Evolutionary conservation across 2,329 filamentous ascomycete genomes (phyloP), one percentile per base, ranked within the genome.

Genomic region (Incumbomyces delicatus): DNA sequence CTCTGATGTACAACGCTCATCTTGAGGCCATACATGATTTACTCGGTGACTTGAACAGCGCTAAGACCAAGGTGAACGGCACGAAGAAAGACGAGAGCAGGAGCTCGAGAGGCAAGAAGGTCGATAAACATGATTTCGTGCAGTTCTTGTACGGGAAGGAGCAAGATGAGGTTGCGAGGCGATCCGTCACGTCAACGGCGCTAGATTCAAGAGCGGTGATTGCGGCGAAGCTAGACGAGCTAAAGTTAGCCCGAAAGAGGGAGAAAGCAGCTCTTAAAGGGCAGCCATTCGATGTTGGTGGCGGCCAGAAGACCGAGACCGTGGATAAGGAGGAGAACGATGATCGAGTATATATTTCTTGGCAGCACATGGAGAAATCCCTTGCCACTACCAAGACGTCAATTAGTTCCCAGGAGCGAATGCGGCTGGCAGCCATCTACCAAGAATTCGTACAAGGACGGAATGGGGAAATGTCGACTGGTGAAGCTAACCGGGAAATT

Each of bases 21-120:
- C 76, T 98, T 5, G 90, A 96, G 68, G 92, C 92, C 22, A 95
- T 98, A 53, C 92, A 98, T 61, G 89, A 95, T 56, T 81, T 94
- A 2, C 76, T 98, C 0, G 83, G 80, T 45, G 78, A 82, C 58
- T 14, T 45, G 17, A 50, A 40, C 49, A 40, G 57, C 38, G 50
- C 56, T 34, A 53, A 65, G 58, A 53, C 52, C 20, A 50, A 55
- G 35, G 49, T 53, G 6, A 56, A 54, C n/a, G 43, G 43, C 20
- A 34, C 11, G 46, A 49, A 17, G 16, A 30, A 18, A 14, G 20
- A 18, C 16, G 10, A 8, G 2, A 18, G n/a, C 6, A 39, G 16
- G 17, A 10, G 14, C 30, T 27, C 37, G 11, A 34, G 17, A 45
- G 18, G 37, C 38, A 52, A 39, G 8, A 53, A 61, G 41, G 18